A percentile compares a stretch with the other conserved stretches of the same genome.
phyloP scores from a whole-genome alignment of 805 yeast species.

The Peterozyma toletana region DNA sequence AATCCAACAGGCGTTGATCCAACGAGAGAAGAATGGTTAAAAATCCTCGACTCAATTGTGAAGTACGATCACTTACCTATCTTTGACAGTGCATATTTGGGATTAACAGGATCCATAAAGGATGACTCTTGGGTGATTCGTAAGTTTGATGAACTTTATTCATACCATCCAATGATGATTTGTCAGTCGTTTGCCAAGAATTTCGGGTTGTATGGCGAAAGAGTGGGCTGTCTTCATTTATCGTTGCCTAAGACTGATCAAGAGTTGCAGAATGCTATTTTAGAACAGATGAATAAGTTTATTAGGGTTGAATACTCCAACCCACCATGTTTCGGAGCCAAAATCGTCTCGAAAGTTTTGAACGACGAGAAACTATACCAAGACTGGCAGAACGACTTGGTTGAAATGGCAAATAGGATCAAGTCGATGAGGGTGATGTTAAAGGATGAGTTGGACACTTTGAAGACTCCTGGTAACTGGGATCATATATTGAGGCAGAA shows the following conservation, averaged over 20 bases:
- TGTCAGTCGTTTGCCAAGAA: slow-evolving; percentile 97
- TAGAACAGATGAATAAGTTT: slow-evolving; percentile 68
- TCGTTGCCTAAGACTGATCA: slow-evolving; percentile 40
- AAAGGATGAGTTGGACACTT: slow-evolving; percentile 48
- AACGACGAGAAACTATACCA: slow-evolving; percentile 54
- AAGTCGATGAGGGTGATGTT: slow-evolving; percentile 67
- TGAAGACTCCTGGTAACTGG: slow-evolving; percentile 88
- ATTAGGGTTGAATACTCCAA: slow-evolving; percentile 84
- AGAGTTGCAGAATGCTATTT: slow-evolving; percentile 46
- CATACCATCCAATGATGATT: slow-evolving; percentile 54
- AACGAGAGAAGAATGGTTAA: slow-evolving; percentile 69
- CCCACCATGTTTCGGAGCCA: slow-evolving; percentile 95
- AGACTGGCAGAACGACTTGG: slow-evolving; percentile 81
- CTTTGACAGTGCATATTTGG: slow-evolving; percentile 96
- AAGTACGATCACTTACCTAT: slow-evolving; percentile 64
- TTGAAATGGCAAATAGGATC: slow-evolving; percentile 84
- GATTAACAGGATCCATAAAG: slow-evolving; percentile 81
- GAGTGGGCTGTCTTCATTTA: slow-evolving; percentile 89
- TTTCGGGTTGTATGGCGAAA: slow-evolving; percentile 95
- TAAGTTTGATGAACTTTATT: slow-evolving; percentile 42
- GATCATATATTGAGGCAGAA: slow-evolving; percentile 83
- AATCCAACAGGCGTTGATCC: slow-evolving; percentile 98
- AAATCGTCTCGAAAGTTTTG: slow-evolving; percentile 73
- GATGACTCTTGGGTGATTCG: slow-evolving; percentile 82
- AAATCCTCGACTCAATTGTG: slow-evolving; percentile 57